Conservation (phyloP, 1,139 yeast genomes). For the Debaryomyces udenii region DNA sequence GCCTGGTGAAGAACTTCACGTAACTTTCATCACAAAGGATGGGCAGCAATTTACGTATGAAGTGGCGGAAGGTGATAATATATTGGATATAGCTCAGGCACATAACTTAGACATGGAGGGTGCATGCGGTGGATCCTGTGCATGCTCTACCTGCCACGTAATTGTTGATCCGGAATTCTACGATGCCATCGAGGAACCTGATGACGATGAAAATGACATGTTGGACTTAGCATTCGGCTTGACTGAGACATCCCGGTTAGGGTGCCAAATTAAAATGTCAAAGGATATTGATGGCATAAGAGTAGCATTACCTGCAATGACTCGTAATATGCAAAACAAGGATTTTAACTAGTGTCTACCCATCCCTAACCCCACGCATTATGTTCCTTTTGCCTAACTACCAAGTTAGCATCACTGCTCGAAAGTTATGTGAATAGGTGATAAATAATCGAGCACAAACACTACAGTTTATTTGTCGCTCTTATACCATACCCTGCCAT, state of each 20-base stretch:
- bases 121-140: constrained; percentile 99
- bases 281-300: constrained; percentile 90
- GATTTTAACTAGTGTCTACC: constrained; percentile 52
- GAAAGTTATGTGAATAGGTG: no score
- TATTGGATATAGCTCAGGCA: constrained; percentile 94
- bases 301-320: constrained; percentile 98
- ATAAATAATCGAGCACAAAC: no score
- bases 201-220: constrained; percentile 98
- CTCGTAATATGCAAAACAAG: constrained; percentile 80
- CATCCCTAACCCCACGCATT: no score
- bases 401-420: no score
- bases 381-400: no score
- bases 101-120: constrained; percentile 95
- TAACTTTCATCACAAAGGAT: constrained; percentile 90
- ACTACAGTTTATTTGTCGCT: no score
- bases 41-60: constrained; percentile 82
- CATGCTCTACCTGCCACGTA: constrained; percentile 96
- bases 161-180: constrained; percentile 94
- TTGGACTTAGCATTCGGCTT: constrained; percentile 95
- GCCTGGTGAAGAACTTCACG: constrained; percentile 89
- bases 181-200: constrained; percentile 91
- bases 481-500: neutral
- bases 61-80: constrained; percentile 89
- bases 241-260: constrained; percentile 93
- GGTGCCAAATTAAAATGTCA: constrained; percentile 89